A percentile compares a stretch with the other conserved stretches of the same genome.
phyloP scores from a whole-genome alignment of 768 basidiomycete genomes.

The Russula compacta region DNA sequence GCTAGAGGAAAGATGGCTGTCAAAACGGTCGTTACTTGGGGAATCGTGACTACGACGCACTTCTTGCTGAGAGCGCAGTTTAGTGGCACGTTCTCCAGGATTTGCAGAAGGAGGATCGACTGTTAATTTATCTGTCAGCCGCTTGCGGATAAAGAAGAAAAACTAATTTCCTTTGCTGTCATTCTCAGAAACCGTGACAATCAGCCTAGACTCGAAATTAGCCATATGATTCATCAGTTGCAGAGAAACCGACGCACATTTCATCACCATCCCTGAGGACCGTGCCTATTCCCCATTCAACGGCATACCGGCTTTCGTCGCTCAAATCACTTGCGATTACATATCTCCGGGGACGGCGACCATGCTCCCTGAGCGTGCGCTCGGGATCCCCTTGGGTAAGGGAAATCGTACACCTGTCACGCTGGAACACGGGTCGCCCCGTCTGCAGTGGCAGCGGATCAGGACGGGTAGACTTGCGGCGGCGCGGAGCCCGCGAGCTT shows the following conservation, averaged over 20 bases:
- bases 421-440: conserved; percentile 74
- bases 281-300: conserved; percentile 98
- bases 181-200: conserved; percentile 89
- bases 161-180: conserved; percentile 67
- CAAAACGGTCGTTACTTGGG: conserved; percentile 5
- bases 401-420: conserved; percentile 87
- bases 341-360: conserved; percentile 58
- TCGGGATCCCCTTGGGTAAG: conserved; percentile 79
- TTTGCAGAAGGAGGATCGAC: conserved; percentile 66
- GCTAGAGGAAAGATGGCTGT: conserved; percentile 34
- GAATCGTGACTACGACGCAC: conserved; percentile 32
- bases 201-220: conserved; percentile 37
- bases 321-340: conserved; percentile 91
- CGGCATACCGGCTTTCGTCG: conserved; percentile 88
- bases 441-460: conserved; percentile 61
- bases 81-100: conserved; percentile 63
- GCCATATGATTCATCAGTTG: not conserved
- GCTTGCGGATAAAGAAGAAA: not conserved
- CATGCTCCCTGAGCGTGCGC: conserved; percentile 37
- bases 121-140: conserved; percentile 22
- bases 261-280: conserved; percentile 93
- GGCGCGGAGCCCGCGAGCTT: conserved; percentile 30
- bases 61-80: conserved; percentile 87
- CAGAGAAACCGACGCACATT: conserved; percentile 36
- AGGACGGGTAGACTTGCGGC: conserved; percentile 54